A percentile compares a stretch with the other conserved stretches of the same genome.
phyloP scores from a whole-genome alignment of 2,329 filamentous ascomycete genomes.

The Colletotrichum orchidophilum region DNA sequence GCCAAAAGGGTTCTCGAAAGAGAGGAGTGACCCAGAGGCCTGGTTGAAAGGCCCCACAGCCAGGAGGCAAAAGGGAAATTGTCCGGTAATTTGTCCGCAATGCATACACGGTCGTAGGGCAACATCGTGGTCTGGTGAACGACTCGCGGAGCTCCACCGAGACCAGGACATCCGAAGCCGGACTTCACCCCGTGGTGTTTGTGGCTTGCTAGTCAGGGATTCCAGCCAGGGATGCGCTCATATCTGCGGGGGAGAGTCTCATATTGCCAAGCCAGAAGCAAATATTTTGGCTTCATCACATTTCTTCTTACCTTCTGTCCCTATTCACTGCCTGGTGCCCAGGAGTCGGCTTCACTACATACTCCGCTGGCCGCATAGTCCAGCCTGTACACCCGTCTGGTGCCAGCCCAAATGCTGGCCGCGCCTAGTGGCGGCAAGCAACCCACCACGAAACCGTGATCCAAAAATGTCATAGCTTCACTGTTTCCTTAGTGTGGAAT shows the following conservation, averaged over 20 bases:
- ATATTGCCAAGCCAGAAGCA: slow-evolving; percentile 14
- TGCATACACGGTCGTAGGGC: not conserved
- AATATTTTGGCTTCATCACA: not conserved
- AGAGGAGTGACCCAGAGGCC: not conserved
- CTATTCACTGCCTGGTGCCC: not conserved
- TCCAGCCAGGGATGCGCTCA: not conserved
- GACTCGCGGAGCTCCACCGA: slow-evolving; percentile 13
- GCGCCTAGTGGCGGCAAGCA: not conserved
- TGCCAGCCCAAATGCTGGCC: slow-evolving; percentile 10
- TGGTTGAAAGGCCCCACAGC: not conserved
- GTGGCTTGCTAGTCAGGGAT: not conserved
- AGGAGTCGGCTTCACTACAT: not conserved
- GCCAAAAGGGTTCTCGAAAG: not conserved
- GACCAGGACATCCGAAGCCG: not conserved
- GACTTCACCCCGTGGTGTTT: slow-evolving; percentile 12
- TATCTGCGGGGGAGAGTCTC: slow-evolving; percentile 7
- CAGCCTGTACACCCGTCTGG: not conserved
- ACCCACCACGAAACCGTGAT: not conserved
- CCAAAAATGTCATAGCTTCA: slow-evolving; percentile 5
- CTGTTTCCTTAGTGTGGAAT: not conserved
- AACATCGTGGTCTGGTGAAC: not conserved
- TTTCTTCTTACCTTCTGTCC: not conserved
- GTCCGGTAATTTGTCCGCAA: not conserved
- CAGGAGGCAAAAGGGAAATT: not conserved
- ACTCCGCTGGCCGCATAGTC: not conserved